phyloP scores from a whole-genome alignment of 179 eudicot genomes.

The Nepenthes alata region DNA sequence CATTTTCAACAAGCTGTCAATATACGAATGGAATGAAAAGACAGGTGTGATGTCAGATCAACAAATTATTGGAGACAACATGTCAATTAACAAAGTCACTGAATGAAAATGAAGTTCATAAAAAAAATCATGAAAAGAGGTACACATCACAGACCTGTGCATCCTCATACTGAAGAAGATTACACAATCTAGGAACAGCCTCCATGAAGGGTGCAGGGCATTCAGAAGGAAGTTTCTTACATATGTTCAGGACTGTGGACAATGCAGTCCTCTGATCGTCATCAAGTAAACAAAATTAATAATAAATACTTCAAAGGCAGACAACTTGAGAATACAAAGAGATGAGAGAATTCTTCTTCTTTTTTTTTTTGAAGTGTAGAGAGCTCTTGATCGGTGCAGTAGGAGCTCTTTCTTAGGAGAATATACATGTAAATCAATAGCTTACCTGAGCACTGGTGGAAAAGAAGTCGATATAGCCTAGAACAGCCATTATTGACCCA shows the following conservation, averaged over 20 bases:
- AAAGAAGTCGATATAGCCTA: slow-evolving; percentile 76
- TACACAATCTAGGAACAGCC: slow-evolving; percentile 76
- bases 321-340: not conserved
- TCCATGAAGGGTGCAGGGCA: slow-evolving; percentile 59
- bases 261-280: slow-evolving; percentile 65
- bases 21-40: not conserved
- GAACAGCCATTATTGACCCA: slow-evolving; percentile 77
- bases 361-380: not conserved
- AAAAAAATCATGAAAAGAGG: not conserved
- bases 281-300: slow-evolving; percentile 3
- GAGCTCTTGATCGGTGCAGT: not conserved
- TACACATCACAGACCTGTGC: slow-evolving; percentile 42
- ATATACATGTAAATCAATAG: not conserved
- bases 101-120: not conserved
- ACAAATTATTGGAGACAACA: not conserved
- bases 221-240: slow-evolving; percentile 75
- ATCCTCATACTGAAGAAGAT: slow-evolving; percentile 82
- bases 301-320: slow-evolving; percentile 1
- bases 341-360: not conserved
- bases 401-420: not conserved
- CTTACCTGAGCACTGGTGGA: slow-evolving; percentile 81
- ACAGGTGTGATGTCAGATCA: not conserved
- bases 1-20: slow-evolving; percentile 81
- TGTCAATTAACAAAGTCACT: not conserved
- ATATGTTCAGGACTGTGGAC: slow-evolving; percentile 71